Percentiles rank a stretch among this genome's conserved stretches.
phyloP scores from a whole-genome alignment of 805 yeast species.

The Candida ipomoeae region DNA sequence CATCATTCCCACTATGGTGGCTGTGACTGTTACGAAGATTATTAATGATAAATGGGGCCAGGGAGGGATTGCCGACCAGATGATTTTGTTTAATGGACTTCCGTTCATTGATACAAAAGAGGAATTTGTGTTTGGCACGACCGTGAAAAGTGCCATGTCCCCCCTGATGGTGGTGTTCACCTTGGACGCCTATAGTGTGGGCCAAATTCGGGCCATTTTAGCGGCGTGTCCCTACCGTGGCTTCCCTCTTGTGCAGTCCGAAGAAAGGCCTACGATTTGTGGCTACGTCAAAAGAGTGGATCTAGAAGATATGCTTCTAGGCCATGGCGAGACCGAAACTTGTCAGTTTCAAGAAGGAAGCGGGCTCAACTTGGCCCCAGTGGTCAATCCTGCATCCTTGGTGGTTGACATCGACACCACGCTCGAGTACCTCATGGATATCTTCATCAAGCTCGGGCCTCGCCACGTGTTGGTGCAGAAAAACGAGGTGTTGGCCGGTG shows the following conservation, averaged over 20 bases:
- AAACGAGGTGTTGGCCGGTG: slow-evolving; percentile 60
- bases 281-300: slow-evolving; percentile 47
- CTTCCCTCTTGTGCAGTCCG: slow-evolving; percentile 51
- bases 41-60: slow-evolving; percentile 74
- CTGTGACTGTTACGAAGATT: slow-evolving; percentile 80
- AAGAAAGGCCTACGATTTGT: slow-evolving; percentile 33
- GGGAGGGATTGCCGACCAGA: slow-evolving; percentile 92
- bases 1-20: slow-evolving; percentile 94
- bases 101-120: slow-evolving; percentile 77
- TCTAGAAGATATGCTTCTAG: slow-evolving; percentile 14
- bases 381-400: slow-evolving; percentile 56
- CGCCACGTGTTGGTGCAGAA: slow-evolving; percentile 63
- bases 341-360: slow-evolving; percentile 19
- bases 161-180: slow-evolving; percentile 36
- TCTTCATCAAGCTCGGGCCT: slow-evolving; percentile 80
- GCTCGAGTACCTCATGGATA: slow-evolving; percentile 57
- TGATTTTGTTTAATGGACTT: slow-evolving; percentile 82
- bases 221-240: slow-evolving; percentile 38
- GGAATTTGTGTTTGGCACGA: slow-evolving; percentile 48
- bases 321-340: slow-evolving; percentile 7
- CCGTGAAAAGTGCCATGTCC: slow-evolving; percentile 63
- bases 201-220: slow-evolving; percentile 30
- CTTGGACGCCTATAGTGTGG: slow-evolving; percentile 21
- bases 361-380: slow-evolving; percentile 18
- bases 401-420: slow-evolving; percentile 51